Evolutionary conservation across 208 protist species (phyloP), one percentile per base, ranked within the genome.

Genomic region (Crithidia brevicula): DNA sequence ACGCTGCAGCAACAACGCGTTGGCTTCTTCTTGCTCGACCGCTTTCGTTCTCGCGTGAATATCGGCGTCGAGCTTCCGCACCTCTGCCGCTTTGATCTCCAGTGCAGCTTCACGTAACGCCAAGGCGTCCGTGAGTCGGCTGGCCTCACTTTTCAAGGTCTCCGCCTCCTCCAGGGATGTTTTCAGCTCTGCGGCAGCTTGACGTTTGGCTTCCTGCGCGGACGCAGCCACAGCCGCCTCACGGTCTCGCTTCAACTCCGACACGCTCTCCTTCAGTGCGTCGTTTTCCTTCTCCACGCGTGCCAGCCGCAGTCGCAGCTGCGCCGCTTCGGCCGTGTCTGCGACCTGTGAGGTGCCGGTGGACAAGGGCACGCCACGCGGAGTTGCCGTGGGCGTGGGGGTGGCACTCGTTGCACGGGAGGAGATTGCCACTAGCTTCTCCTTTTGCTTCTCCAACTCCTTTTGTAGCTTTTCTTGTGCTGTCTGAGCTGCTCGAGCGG

Each of bases 391-490:
- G 4, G 69, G 60, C 20, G 61, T 69, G 23, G 33, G 7, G 22
- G 53, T 7, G 16, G 42, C 31, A 27, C 61, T 75, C 2, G 58
- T 6, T 18, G 50, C 11, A 11, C 30, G 47, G 3, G 69, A 67
- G 13, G 51, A 28, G 25, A 11, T 13, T 28, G 10, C 31, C 53
- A 18, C 30, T 31, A 50, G 31, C 63, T 77, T 77, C 16, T 74
- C 66, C 38, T 69, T 33, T 18, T 43, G 52, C 31, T 42, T 57
- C 28, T 57, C 52, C 5, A 57, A 6, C 52, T 79, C 66, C 42
- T 60, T 63, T 59, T 74, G 73, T 31, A 74, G 45, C 30, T 50
- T 60, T 23, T 59, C 66, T n/a, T 66, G 59, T 27, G 52, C 52
- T 38, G 72, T 33, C 38, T 73, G 42, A 18, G 46, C 56, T 23